A percentile compares a stretch with the other conserved stretches of the same genome.
phyloP scores from a whole-genome alignment of 1,139 yeast species.

The Hanseniaspora gamundiae region DNA sequence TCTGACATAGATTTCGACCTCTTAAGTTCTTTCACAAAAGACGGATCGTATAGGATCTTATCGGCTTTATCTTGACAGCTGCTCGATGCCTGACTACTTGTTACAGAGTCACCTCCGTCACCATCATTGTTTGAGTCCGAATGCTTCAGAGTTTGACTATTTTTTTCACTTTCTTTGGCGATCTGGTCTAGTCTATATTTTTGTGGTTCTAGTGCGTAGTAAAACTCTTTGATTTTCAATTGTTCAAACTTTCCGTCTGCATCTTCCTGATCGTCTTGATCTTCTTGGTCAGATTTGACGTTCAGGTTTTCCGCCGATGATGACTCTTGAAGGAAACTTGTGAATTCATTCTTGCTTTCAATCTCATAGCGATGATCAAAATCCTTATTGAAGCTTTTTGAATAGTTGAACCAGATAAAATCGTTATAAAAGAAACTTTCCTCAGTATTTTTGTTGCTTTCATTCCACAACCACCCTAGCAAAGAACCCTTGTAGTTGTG shows the following conservation, averaged over 20 bases:
- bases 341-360: neutral
- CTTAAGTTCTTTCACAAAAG: neutral
- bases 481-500: constrained; percentile 4
- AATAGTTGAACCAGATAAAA: constrained; percentile 7
- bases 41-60: neutral
- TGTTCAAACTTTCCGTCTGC: neutral
- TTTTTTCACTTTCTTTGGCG: neutral
- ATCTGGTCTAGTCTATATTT: neutral
- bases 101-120: neutral
- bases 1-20: neutral
- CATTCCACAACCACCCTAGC: constrained; percentile 7
- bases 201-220: neutral
- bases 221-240: neutral
- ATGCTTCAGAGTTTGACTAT: neutral
- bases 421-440: constrained; percentile 5
- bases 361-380: constrained; percentile 3
- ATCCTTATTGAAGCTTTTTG: constrained; percentile 4
- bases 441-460: constrained; percentile 4
- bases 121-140: neutral
- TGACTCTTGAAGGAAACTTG: neutral
- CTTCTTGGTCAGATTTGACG: neutral
- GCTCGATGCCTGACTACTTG: too few species aligned
- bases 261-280: neutral
- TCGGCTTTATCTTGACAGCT: too few species aligned
- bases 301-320: neutral